Conservation (phyloP, 2,329 filamentous ascomycete species). For the Raffaelea arxii region DNA sequence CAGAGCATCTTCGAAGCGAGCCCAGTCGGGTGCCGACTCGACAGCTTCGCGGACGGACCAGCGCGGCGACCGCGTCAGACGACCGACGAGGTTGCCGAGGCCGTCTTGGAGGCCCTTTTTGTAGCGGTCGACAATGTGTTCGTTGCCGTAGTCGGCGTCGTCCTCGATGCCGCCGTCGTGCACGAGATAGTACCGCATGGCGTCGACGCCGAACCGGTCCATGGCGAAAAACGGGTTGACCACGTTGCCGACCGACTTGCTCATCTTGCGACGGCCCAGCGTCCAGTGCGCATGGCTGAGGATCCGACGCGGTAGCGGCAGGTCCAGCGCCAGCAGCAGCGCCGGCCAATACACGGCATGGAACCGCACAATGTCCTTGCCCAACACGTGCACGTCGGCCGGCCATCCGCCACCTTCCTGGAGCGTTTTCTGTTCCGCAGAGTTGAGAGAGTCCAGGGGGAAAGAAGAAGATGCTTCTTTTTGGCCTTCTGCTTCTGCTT, state of each 20-base stretch:
- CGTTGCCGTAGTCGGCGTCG: slow-evolving; percentile 81
- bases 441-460: background rate
- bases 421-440: slow-evolving; percentile 32
- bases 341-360: slow-evolving; percentile 98
- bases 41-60: slow-evolving; percentile 61
- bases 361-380: slow-evolving; percentile 94
- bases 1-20: background rate
- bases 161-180: slow-evolving; percentile 66
- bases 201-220: slow-evolving; percentile 78
- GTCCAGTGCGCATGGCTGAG: slow-evolving; percentile 95
- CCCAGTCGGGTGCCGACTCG: slow-evolving; percentile 12
- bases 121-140: slow-evolving; percentile 64
- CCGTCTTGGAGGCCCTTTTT: slow-evolving; percentile 68
- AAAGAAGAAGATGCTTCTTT: background rate
- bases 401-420: slow-evolving; percentile 62
- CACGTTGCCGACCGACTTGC: slow-evolving; percentile 88
- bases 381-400: slow-evolving; percentile 82
- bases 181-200: slow-evolving; percentile 81
- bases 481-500: background rate
- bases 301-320: slow-evolving; percentile 69
- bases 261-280: slow-evolving; percentile 86
- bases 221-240: slow-evolving; percentile 91
- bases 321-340: slow-evolving; percentile 76
- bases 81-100: slow-evolving; percentile 69
- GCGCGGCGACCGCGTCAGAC: slow-evolving; percentile 56